Conservation (phyloP, 257 asterid species). For the Nicotiana benthamiana region DNA sequence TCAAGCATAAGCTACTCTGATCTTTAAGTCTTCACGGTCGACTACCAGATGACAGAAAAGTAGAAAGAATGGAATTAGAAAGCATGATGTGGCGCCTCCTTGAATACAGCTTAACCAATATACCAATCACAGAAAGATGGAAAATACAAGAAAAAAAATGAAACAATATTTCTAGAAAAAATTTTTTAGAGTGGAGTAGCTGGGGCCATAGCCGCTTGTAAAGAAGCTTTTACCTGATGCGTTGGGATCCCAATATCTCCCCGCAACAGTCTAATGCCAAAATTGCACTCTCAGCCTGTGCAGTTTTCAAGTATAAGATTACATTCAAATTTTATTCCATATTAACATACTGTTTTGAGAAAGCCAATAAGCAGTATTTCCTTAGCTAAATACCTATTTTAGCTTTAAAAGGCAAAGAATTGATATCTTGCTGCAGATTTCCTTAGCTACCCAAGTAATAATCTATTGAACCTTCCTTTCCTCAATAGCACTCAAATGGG, state of each 20-base stretch:
- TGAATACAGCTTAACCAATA: neutral
- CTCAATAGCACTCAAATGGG: neutral
- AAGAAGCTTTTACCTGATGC: constrained; percentile 47
- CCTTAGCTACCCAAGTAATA: neutral
- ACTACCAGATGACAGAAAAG: neutral
- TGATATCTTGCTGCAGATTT: neutral
- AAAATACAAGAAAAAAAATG: neutral
- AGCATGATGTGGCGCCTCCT: neutral
- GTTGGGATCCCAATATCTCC: constrained; percentile 71
- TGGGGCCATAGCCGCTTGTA: neutral
- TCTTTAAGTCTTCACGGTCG: neutral
- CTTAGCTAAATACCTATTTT: neutral
- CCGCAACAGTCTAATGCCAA: constrained; percentile 90
- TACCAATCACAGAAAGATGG: neutral
- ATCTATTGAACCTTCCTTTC: neutral
- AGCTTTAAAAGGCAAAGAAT: neutral
- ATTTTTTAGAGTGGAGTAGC: neutral
- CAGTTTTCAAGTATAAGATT: constrained; percentile 5
- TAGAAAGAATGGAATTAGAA: neutral
- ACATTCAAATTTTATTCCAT: neutral
- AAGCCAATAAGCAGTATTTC: neutral
- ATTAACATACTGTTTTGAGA: neutral
- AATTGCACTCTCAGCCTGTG: constrained; percentile 89
- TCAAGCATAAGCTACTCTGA: neutral
- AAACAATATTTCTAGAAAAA: neutral